Conservation (phyloP, 2,329 filamentous ascomycete genomes). For the Stemphylium beticola region DNA sequence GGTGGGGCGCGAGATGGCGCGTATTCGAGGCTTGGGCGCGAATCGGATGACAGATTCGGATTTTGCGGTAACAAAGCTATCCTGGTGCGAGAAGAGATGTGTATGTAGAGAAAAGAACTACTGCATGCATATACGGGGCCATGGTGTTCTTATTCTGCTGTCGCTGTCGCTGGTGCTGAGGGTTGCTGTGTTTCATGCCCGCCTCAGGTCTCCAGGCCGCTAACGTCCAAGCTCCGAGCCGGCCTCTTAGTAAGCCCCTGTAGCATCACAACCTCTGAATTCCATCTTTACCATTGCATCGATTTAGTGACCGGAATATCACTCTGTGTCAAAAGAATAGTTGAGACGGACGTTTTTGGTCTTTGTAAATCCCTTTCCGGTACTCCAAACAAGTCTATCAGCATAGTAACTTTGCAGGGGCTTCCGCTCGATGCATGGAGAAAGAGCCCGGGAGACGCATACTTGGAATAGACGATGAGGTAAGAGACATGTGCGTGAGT, state of each 20-base stretch:
- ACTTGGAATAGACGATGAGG: too few species aligned
- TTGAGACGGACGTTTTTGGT: too few species aligned
- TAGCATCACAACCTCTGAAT: not conserved
- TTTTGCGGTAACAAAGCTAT: slow-evolving; percentile 13
- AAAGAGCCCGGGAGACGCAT: too few species aligned
- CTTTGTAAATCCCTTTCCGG: too few species aligned
- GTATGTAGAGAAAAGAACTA: slow-evolving; percentile 4
- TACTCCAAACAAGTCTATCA: too few species aligned
- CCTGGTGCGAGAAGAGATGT: slow-evolving; percentile 16
- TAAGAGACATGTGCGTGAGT: too few species aligned
- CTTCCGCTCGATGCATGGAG: too few species aligned
- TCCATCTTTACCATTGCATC: not conserved
- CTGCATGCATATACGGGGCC: slow-evolving; percentile 20
- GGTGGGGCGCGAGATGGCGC: slow-evolving; percentile 28
- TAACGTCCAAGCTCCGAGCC: slow-evolving; percentile 6
- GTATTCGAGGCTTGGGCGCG: slow-evolving; percentile 21
- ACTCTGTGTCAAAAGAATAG: too few species aligned
- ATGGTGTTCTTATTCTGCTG: slow-evolving; percentile 36
- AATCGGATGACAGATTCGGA: not conserved
- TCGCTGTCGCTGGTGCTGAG: slow-evolving; percentile 31
- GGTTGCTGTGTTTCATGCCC: slow-evolving; percentile 43
- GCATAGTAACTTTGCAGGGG: too few species aligned
- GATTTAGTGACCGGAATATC: too few species aligned
- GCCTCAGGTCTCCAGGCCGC: slow-evolving; percentile 25
- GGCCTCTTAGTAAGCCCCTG: slow-evolving; percentile 10